A percentile compares a stretch with the other conserved stretches of the same genome.
These are phyloP conservation scores for Saturnispora ahearnii DNA, from an alignment of 805 yeast species.

Conservation along the genomic window DNA sequence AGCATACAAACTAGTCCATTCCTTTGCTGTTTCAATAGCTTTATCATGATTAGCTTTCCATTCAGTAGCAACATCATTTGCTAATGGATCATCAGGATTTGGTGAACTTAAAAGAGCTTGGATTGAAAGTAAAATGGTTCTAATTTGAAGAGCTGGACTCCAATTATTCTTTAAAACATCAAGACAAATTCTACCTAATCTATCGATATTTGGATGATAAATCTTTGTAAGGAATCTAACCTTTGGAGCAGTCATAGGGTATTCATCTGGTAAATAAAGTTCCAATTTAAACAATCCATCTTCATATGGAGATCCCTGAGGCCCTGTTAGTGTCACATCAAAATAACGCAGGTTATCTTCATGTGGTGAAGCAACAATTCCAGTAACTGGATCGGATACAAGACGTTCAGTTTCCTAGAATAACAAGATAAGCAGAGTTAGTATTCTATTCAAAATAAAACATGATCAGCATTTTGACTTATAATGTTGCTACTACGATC, in stretches of 20 bases:
- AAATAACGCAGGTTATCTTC: constrained; percentile 92
- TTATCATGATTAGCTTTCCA: constrained; percentile 81
- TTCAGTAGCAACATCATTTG: constrained; percentile 94
- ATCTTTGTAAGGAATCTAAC: constrained; percentile 89
- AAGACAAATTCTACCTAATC: constrained; percentile 89
- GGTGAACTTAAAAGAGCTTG: constrained; percentile 95
- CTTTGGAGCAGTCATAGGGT: constrained; percentile 97
- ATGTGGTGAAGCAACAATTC: constrained; percentile 86
- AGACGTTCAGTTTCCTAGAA: constrained; percentile 80
- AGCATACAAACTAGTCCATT: constrained; percentile 65
- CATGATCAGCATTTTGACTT: background rate
- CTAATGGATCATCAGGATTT: constrained; percentile 96
- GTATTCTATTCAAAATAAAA: background rate
- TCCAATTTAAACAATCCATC: constrained; percentile 72
- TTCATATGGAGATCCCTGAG: constrained; percentile 85
- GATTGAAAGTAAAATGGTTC: constrained; percentile 82
- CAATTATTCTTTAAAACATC: constrained; percentile 93
- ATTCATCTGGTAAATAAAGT: constrained; percentile 87
- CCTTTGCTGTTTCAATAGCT: constrained; percentile 74
- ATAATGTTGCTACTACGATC: background rate
- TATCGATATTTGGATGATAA: constrained; percentile 94
- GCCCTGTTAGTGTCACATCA: constrained; percentile 88
- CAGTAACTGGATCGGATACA: constrained; percentile 92
- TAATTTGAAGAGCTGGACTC: constrained; percentile 95
- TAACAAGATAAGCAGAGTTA: background rate